Conservation (phyloP, 2,329 filamentous ascomycete genomes). For the Phialocephala subalpina region DNA sequence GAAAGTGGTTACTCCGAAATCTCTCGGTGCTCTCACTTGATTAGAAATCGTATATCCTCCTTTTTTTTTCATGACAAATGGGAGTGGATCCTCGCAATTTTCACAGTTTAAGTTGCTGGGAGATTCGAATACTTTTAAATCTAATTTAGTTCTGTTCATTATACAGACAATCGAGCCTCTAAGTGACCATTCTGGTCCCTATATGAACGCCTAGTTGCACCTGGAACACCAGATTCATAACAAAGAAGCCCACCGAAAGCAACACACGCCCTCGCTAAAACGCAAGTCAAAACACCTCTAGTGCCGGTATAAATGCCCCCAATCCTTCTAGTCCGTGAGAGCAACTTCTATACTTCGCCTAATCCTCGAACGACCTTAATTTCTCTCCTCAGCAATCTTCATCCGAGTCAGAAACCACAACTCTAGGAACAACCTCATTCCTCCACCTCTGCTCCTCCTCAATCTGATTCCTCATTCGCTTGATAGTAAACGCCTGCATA, state of each 20-base stretch:
- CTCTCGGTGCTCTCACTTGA: too few relatives aligned
- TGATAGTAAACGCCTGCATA: constrained; percentile 62
- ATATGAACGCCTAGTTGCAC: neutral
- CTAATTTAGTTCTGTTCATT: neutral
- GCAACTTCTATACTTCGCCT: neutral
- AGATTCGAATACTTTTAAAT: neutral
- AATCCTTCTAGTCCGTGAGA: neutral
- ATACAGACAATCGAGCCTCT: neutral
- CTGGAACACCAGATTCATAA: neutral
- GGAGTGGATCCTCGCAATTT: too few relatives aligned
- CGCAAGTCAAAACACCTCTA: neutral
- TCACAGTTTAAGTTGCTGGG: too few relatives aligned
- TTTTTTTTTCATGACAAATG: too few relatives aligned
- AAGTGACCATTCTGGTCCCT: neutral
- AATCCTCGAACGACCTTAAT: too few relatives aligned
- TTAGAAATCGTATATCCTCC: neutral
- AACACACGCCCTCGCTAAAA: constrained; percentile 1
- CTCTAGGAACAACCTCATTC: constrained; percentile 17
- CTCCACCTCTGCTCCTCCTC: constrained; percentile 25
- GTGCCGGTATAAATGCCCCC: neutral
- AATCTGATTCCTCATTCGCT: constrained; percentile 26
- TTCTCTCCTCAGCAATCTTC: neutral
- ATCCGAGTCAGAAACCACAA: neutral
- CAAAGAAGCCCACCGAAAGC: neutral
- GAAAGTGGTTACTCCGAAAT: too few relatives aligned